phyloP scores from a whole-genome alignment of 495 filamentous ascomycete species.

The Penicillium lagena region DNA sequence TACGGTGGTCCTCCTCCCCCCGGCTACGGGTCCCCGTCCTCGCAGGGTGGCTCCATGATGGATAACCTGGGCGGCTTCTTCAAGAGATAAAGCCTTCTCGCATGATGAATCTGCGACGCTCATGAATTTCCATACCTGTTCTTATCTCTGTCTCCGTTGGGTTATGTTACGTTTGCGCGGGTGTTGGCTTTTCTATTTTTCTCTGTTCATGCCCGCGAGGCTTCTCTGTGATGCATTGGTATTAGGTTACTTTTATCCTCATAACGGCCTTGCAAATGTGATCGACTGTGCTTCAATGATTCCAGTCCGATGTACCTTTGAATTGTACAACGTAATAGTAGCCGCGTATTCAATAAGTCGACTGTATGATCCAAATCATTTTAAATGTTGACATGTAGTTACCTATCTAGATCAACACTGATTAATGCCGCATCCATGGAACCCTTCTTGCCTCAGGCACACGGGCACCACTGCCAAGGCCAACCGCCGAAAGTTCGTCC shows the following conservation, averaged over 20 bases:
- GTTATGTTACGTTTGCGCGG: background rate
- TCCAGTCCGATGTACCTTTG: too few species aligned
- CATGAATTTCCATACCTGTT: constrained; percentile 20
- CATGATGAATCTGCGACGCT: constrained; percentile 12
- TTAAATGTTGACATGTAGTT: too few species aligned
- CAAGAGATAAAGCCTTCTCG: constrained; percentile 28
- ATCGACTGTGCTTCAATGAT: background rate
- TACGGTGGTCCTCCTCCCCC: constrained; percentile 11
- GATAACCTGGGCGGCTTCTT: constrained; percentile 39
- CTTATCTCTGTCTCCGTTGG: constrained; percentile 6
- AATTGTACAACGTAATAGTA: too few species aligned
- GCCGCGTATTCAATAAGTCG: too few species aligned
- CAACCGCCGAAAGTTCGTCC: constrained; percentile 37
- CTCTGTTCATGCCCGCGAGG: background rate
- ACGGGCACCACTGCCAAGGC: constrained; percentile 19
- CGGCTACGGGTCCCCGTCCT: too few species aligned
- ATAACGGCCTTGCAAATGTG: constrained; percentile 1
- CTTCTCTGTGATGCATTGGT: constrained; percentile 18
- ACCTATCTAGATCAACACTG: constrained; percentile 11
- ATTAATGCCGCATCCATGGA: constrained; percentile 19
- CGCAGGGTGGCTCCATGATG: constrained; percentile 20
- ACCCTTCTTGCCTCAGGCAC: constrained; percentile 1
- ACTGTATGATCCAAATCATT: too few species aligned
- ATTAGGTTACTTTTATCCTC: background rate
- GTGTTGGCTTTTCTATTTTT: constrained; percentile 1